phyloP scores from a whole-genome alignment of 2,329 filamentous ascomycete genomes.

The Berkeleyomyces basicola region DNA sequence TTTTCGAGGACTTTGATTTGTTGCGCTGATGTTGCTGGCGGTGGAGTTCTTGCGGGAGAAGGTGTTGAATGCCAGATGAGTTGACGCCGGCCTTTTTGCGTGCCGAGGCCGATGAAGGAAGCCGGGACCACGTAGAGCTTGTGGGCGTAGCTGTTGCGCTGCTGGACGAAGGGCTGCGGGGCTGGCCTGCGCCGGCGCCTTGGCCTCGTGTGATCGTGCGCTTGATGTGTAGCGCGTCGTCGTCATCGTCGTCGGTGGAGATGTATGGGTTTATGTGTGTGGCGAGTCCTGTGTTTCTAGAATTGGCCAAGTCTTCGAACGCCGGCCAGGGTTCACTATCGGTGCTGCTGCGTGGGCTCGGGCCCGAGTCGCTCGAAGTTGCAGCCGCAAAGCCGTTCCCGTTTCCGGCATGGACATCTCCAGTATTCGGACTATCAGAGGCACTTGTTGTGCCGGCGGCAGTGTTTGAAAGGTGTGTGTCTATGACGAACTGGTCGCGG shows the following conservation, averaged over 20 bases:
- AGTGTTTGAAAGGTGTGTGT: background rate
- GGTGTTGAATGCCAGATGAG: background rate
- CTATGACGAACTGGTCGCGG: background rate
- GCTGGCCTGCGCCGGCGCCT: background rate
- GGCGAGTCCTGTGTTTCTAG: background rate
- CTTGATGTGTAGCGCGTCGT: conserved; percentile 52
- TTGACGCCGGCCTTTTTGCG: conserved; percentile 28
- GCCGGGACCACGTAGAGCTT: conserved; percentile 27
- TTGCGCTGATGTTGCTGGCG: background rate
- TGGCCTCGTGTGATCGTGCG: background rate
- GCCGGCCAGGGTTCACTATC: conserved; percentile 13
- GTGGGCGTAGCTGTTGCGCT: conserved; percentile 19
- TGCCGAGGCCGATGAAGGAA: conserved; percentile 23
- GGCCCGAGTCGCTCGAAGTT: conserved; percentile 8
- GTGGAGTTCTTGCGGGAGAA: background rate
- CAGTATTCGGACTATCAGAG: background rate
- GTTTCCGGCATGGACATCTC: background rate
- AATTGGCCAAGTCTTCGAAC: conserved; percentile 5
- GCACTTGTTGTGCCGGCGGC: background rate
- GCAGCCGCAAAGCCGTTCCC: background rate
- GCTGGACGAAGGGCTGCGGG: conserved; percentile 3
- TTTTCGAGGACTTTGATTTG: background rate
- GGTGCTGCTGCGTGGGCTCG: conserved; percentile 7
- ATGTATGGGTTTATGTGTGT: conserved; percentile 33
- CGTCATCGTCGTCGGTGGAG: conserved; percentile 77